Conservation (phyloP, 2,329 filamentous ascomycete species). For the Zasmidium angulare region DNA sequence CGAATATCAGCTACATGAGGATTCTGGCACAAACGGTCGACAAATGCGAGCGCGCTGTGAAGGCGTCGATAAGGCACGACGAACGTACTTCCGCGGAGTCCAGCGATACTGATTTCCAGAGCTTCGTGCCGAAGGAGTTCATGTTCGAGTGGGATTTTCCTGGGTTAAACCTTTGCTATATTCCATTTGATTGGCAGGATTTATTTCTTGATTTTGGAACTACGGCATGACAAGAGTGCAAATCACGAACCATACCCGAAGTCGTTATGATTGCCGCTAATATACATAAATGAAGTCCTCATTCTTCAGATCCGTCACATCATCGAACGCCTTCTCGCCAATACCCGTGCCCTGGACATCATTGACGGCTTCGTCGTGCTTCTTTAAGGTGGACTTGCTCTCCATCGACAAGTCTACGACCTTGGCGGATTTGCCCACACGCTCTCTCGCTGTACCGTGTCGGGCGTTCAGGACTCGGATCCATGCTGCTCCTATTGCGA, state of each 20-base stretch:
- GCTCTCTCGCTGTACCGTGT: conserved; percentile 56
- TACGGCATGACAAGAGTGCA: too few species aligned
- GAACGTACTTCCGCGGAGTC: conserved; percentile 20
- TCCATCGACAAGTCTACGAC: conserved; percentile 62
- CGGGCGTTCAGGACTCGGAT: conserved; percentile 55
- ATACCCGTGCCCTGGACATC: conserved; percentile 33
- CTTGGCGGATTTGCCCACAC: conserved; percentile 59
- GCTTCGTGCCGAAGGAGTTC: conserved; percentile 56
- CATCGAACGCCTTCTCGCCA: conserved; percentile 56
- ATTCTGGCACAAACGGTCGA: conserved; percentile 52
- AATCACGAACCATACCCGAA: too few species aligned
- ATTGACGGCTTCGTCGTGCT: conserved; percentile 31
- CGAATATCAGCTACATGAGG: conserved; percentile 50
- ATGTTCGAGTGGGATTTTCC: conserved; percentile 61
- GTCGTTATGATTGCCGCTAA: conserved; percentile 30
- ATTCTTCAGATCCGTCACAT: conserved; percentile 61
- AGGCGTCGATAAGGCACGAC: conserved; percentile 32
- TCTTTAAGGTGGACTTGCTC: conserved; percentile 46
- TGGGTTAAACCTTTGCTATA: conserved; percentile 53
- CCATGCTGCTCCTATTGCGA: conserved; percentile 47
- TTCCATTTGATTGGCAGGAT: conserved; percentile 49
- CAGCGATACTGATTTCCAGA: conserved; percentile 49
- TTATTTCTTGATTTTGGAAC: conserved; percentile 46
- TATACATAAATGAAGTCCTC: conserved; percentile 65
- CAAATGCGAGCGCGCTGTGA: conserved; percentile 50